phyloP scores from a whole-genome alignment of 768 basidiomycete species.

The Lactifluus echinatus region DNA sequence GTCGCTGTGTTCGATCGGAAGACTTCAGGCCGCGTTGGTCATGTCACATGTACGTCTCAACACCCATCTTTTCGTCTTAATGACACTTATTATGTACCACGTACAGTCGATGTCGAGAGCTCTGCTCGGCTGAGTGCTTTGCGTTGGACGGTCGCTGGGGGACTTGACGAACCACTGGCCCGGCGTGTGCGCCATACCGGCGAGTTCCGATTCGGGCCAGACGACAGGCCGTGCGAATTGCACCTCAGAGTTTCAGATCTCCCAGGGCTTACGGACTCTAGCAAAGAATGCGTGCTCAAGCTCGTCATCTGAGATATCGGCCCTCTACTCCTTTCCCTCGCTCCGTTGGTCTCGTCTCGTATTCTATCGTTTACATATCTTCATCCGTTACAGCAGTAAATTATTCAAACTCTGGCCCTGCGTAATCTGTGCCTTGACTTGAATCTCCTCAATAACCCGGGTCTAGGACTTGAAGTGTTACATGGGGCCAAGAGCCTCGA shows the following conservation, averaged over 20 bases:
- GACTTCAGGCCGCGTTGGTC: background rate
- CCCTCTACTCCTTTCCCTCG: too few species aligned
- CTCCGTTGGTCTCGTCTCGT: background rate
- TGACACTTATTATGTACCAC: background rate
- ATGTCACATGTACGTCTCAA: background rate
- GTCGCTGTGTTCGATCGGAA: background rate
- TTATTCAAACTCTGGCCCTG: too few species aligned
- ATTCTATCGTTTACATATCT: too few species aligned
- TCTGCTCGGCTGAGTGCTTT: slow-evolving; percentile 3
- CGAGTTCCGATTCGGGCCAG: background rate
- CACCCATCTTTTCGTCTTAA: too few species aligned
- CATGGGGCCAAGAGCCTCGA: too few species aligned
- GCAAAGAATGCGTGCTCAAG: background rate
- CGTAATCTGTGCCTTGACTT: too few species aligned
- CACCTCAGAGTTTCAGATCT: background rate
- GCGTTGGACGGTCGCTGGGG: slow-evolving; percentile 1
- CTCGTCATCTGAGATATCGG: background rate
- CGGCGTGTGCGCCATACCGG: background rate
- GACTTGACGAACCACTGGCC: background rate
- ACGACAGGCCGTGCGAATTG: background rate
- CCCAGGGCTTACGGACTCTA: background rate
- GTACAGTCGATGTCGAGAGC: background rate
- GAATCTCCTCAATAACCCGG: too few species aligned
- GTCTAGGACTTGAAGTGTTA: too few species aligned
- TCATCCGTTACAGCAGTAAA: too few species aligned